Conservation (phyloP, 306 rosid species). For the Trichosanthes truncata region DNA sequence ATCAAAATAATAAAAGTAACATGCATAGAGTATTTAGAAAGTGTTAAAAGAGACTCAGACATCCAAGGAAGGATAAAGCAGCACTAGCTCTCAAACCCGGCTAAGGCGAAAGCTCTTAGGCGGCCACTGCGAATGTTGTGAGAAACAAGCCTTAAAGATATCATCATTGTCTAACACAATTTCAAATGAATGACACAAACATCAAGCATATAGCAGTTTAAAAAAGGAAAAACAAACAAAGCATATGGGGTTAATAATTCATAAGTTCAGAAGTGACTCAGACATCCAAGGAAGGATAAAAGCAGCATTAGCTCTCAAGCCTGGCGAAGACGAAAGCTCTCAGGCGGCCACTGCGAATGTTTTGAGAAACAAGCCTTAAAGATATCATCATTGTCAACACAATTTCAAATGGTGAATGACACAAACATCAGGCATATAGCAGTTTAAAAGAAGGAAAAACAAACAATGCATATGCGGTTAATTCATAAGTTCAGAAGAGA, state of each 20-base stretch:
- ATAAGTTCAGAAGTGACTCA: background rate
- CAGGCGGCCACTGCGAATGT: slow-evolving; percentile 23
- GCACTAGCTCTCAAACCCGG: slow-evolving; percentile 14
- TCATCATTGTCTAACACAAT: background rate
- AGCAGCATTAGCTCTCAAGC: slow-evolving; percentile 17
- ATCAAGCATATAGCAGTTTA: background rate
- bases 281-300: slow-evolving; percentile 7
- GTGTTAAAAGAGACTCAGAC: no score
- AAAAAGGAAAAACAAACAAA: no score
- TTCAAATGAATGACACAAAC: background rate
- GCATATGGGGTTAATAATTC: no score
- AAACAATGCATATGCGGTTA: no score
- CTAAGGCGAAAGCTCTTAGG: slow-evolving; percentile 17
- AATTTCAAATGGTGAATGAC: background rate
- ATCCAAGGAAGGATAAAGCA: slow-evolving; percentile 9
- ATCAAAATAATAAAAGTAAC: no score
- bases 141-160: slow-evolving; percentile 1
- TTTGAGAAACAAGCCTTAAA: slow-evolving; percentile 6
- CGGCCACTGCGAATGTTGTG: slow-evolving; percentile 19
- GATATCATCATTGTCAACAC: slow-evolving; percentile 6
- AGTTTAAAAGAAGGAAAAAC: no score
- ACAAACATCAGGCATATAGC: background rate
- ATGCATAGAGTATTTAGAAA: no score
- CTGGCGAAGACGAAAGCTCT: slow-evolving; percentile 15
- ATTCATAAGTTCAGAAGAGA: no score